phyloP scores from a whole-genome alignment of 495 filamentous ascomycete genomes.

The Pyrenopolyporus hunteri region DNA sequence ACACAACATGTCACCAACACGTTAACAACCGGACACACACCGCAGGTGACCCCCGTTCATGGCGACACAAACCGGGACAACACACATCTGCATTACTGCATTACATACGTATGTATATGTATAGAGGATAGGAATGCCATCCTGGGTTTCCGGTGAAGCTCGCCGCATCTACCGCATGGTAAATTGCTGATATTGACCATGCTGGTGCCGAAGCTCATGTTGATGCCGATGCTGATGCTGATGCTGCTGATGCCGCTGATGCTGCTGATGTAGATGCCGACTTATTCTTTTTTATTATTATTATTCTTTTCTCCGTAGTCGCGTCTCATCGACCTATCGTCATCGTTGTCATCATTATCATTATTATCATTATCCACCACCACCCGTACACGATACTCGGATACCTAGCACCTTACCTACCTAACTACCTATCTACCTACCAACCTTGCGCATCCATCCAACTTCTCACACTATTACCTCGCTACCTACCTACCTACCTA shows the following conservation, averaged over 20 bases:
- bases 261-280: constrained; percentile 20
- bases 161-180: constrained; percentile 38
- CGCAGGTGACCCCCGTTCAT: constrained; percentile 37
- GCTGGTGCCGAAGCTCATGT: constrained; percentile 12
- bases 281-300: constrained; percentile 9
- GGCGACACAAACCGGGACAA: constrained; percentile 39
- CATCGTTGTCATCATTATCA: constrained; percentile 4
- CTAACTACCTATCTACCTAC: no score
- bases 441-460: no score
- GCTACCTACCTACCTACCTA: no score
- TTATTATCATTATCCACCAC: not conserved
- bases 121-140: constrained; percentile 30
- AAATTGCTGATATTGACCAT: constrained; percentile 14
- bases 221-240: constrained; percentile 2
- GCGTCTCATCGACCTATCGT: constrained; percentile 1
- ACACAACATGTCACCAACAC: constrained; percentile 40
- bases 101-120: constrained; percentile 14
- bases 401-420: not conserved
- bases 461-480: no score
- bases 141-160: constrained; percentile 37
- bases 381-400: not conserved
- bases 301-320: constrained; percentile 4
- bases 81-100: constrained; percentile 41
- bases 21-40: constrained; percentile 37
- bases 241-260: not conserved